Conservation (phyloP, 371 early-diverging fungal species). For the Smittium mucronatum region DNA sequence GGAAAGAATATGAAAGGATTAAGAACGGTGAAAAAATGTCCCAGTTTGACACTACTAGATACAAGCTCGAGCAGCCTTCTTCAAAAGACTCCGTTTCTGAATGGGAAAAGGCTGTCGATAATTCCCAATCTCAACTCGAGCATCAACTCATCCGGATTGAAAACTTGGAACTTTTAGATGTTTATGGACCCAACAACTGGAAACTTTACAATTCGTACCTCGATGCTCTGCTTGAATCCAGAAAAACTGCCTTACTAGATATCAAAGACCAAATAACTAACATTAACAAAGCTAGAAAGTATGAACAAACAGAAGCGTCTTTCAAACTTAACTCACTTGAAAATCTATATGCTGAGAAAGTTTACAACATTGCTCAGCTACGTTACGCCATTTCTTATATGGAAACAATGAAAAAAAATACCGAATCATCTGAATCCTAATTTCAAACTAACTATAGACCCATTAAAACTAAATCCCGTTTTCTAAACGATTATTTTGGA, state of each 20-base stretch:
- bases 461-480: no score
- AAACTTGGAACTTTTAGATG: slow-evolving; percentile 67
- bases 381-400: not conserved
- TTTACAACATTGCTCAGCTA: not conserved
- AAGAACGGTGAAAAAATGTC: slow-evolving; percentile 39
- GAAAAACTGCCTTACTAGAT: slow-evolving; percentile 14
- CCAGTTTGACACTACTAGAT: slow-evolving; percentile 45
- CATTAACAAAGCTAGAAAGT: slow-evolving; percentile 27
- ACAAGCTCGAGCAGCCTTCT: slow-evolving; percentile 44
- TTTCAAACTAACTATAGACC: no score
- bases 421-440: no score
- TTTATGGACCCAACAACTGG: slow-evolving; percentile 78
- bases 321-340: not conserved
- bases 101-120: slow-evolving; percentile 58
- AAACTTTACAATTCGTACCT: slow-evolving; percentile 65
- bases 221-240: slow-evolving; percentile 31
- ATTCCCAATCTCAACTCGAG: slow-evolving; percentile 71
- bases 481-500: no score
- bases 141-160: slow-evolving; percentile 63
- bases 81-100: slow-evolving; percentile 29
- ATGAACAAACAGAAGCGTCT: slow-evolving; percentile 18
- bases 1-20: slow-evolving; percentile 49
- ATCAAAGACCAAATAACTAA: slow-evolving; percentile 17
- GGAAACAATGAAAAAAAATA: not conserved
- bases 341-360: not conserved